phyloP scores from a whole-genome alignment of 805 yeast species.

The Kodamaea kaohsiungensis region DNA sequence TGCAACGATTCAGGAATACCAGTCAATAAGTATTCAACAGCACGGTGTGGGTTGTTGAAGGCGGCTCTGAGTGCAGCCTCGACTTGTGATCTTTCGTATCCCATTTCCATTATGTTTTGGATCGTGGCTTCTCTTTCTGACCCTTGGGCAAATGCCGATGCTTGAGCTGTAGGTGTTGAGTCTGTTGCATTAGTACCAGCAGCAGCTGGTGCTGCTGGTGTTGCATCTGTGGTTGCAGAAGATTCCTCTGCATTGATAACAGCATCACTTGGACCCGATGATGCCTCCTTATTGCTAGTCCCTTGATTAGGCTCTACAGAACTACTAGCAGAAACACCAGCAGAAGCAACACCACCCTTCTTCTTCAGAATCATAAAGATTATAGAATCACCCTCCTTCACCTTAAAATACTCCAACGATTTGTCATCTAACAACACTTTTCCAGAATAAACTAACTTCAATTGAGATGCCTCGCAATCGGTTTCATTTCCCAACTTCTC shows the following conservation, averaged over 20 bases:
- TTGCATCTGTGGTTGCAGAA: slow-evolving; percentile 22
- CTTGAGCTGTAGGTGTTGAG: slow-evolving; percentile 25
- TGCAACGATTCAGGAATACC: slow-evolving; percentile 77
- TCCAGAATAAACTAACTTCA: slow-evolving; percentile 90
- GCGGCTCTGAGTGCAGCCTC: slow-evolving; percentile 93
- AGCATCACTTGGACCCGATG: not conserved
- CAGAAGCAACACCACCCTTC: slow-evolving; percentile 22
- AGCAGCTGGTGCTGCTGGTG: too few species aligned
- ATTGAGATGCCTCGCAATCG: slow-evolving; percentile 67
- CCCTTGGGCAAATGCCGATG: slow-evolving; percentile 74
- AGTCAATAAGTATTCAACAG: slow-evolving; percentile 89
- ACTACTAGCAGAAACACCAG: too few species aligned
- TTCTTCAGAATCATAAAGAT: slow-evolving; percentile 81
- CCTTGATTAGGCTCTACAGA: too few species aligned
- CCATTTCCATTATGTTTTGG: slow-evolving; percentile 90
- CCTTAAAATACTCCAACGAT: slow-evolving; percentile 66
- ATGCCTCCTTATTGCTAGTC: too few species aligned
- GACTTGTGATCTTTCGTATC: slow-evolving; percentile 84
- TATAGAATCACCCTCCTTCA: slow-evolving; percentile 84
- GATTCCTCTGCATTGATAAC: slow-evolving; percentile 14
- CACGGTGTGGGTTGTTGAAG: slow-evolving; percentile 95
- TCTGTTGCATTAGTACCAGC: too few species aligned
- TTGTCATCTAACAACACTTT: slow-evolving; percentile 86
- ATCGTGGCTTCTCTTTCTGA: slow-evolving; percentile 76
- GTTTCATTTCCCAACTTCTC: slow-evolving; percentile 68